Evolutionary conservation across 495 filamentous ascomycete genomes (phyloP), one percentile per base, ranked within the genome.

Genomic region (Lophiostoma macrostomum): DNA sequence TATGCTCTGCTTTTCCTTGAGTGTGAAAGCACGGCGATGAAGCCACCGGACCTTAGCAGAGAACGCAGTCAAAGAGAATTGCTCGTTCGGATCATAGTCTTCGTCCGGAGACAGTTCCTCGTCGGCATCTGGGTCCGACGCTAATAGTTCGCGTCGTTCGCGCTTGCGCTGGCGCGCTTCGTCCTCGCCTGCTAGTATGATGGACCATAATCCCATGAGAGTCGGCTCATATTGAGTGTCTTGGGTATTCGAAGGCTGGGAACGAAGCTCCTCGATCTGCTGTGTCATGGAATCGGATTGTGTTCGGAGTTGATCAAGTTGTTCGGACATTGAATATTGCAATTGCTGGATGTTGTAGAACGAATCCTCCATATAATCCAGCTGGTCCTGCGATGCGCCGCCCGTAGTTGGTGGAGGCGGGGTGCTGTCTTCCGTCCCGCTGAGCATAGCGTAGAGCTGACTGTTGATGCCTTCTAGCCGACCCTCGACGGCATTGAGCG

Each of bases 1-100:
- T 14, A 90, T 90, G 40, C 78, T 78, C 67, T 95, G 90, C 57
- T 95, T 88, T 55, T 95, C 88, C 30, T 85, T 78, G 19, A 95
- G 70, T n/a, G 53, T 70, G 6, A 78, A 78, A 12, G 79, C 76
- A 47, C 79, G 80, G 22, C 69, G 74, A 58, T 86, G 87, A 5
- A 97, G 72, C 61, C 80, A 80, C 63, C 88, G 86, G 1, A 98
- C 79, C 66, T 86, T 94, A 13, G 80, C 67, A 8, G 83, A 85
- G 70, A 91, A 89, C 1, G 74, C 78, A 29, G 73, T 71, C 5
- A 88, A 69, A 1, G 85, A 85, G 68, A 87, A 91, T 6, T 73
- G 59, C 43, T 87, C 78, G 48, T 73, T 73, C 8, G 68, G 53
- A 47, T 78, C 69, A 44, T 60, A 61, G 14, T 65, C 60, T 50